A percentile compares a stretch with the other conserved stretches of the same genome.
phyloP scores from a whole-genome alignment of 345 rosid genomes.

The Odontarrhena argentea region DNA sequence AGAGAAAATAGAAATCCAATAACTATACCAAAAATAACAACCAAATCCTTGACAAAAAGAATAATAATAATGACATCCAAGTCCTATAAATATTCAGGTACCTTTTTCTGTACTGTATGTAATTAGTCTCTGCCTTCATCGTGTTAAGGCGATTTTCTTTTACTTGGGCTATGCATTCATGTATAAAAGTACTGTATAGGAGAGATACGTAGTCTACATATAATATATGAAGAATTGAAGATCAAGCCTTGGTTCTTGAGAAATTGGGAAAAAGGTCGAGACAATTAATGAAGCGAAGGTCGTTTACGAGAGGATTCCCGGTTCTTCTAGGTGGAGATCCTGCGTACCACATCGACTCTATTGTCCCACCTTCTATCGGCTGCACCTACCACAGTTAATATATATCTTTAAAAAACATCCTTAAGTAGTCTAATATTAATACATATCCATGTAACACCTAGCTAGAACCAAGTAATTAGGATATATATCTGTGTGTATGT shows the following conservation, averaged over 20 bases:
- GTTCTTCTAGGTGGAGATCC: conserved; percentile 90
- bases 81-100: not conserved
- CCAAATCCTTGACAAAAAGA: not conserved
- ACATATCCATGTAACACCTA: no score
- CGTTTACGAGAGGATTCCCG: conserved; percentile 69
- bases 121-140: not conserved
- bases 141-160: not conserved
- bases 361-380: conserved; percentile 44
- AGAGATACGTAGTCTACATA: not conserved
- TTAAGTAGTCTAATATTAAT: no score
- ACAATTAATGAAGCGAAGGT: conserved; percentile 64
- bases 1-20: not conserved
- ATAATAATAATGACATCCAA: not conserved
- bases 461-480: no score
- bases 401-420: not conserved
- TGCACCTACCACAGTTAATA: conserved; percentile 11
- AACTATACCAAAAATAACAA: not conserved
- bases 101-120: not conserved
- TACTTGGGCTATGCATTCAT: not conserved
- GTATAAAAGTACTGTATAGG: not conserved
- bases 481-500: no score
- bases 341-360: conserved; percentile 46
- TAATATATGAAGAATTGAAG: not conserved
- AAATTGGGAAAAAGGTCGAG: conserved; percentile 69
- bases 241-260: conserved; percentile 49